Conservation (phyloP, 768 basidiomycete species). For the Boletus edulis region DNA sequence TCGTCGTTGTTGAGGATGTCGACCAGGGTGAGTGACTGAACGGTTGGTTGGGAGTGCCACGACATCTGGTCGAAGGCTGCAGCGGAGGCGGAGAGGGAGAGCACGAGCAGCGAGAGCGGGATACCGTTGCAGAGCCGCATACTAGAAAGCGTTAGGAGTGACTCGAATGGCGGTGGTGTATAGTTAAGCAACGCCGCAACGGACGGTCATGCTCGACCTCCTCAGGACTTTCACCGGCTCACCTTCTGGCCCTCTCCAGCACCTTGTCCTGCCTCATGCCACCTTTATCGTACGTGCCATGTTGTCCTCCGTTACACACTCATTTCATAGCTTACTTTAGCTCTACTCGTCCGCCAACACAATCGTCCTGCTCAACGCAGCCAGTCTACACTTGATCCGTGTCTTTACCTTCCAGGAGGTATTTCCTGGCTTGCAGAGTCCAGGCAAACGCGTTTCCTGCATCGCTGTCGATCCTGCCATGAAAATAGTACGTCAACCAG, state of each 20-base stretch:
- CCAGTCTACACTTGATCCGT: conserved; percentile 58
- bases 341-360: conserved; percentile 71
- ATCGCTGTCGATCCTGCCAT: conserved; percentile 73
- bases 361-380: conserved; percentile 71
- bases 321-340: conserved; percentile 35
- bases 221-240: conserved; percentile 45
- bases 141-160: no score
- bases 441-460: conserved; percentile 49
- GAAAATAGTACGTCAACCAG: conserved; percentile 63
- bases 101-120: conserved; percentile 34
- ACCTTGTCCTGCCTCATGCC: conserved; percentile 53
- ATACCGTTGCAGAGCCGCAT: conserved; percentile 36
- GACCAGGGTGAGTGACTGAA: conserved; percentile 60
- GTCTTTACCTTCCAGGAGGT: conserved; percentile 80
- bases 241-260: conserved; percentile 53
- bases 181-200: conserved; percentile 8
- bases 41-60: conserved; percentile 20
- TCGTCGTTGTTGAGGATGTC: conserved; percentile 73
- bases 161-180: neutral
- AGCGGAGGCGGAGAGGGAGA: conserved; percentile 13
- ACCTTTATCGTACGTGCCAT: conserved; percentile 55
- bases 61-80: conserved; percentile 21
- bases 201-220: conserved; percentile 46
- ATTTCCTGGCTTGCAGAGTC: conserved; percentile 57
- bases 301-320: neutral